Evolutionary conservation across 2,329 filamentous ascomycete genomes (phyloP).

Genomic region (Tolypocladium sp.): DNA sequence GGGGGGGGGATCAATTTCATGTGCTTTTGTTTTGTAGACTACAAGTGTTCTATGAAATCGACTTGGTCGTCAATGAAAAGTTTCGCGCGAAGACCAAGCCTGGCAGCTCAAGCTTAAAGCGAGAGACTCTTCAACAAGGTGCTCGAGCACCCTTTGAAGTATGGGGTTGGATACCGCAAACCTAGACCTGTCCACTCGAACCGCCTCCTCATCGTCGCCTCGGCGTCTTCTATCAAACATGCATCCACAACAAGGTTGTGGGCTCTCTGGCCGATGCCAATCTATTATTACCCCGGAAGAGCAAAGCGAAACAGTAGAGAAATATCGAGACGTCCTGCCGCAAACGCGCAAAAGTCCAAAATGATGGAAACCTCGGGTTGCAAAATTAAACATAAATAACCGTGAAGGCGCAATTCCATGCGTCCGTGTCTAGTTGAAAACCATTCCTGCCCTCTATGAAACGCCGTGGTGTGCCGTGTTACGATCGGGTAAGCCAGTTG

Average conservation of each 20-base stretch:
- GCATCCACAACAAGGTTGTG: not conserved
- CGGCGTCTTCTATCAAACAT: not conserved
- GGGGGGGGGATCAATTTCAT: not conserved
- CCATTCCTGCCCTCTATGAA: conserved; percentile 19
- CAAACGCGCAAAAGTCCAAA: not conserved
- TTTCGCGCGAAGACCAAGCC: not conserved
- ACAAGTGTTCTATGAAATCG: not conserved
- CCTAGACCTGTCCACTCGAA: not conserved
- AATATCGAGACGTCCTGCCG: not conserved
- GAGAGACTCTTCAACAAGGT: not conserved
- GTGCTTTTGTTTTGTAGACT: not conserved
- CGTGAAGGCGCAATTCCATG: conserved; percentile 2
- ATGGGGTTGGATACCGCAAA: not conserved
- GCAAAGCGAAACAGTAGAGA: not conserved
- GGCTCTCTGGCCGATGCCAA: not conserved
- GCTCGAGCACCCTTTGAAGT: not conserved
- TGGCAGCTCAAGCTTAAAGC: not conserved
- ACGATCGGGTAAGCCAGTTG: conserved; percentile 1
- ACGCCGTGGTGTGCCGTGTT: conserved; percentile 17
- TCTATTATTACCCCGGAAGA: not conserved
- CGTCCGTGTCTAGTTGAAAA: conserved; percentile 10
- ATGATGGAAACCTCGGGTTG: not conserved
- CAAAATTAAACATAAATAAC: conserved; percentile 3
- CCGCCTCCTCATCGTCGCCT: not conserved
- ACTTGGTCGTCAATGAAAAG: not conserved